Evolutionary conservation across 768 basidiomycete species (phyloP).

Genomic region (Mycena galericulata): DNA sequence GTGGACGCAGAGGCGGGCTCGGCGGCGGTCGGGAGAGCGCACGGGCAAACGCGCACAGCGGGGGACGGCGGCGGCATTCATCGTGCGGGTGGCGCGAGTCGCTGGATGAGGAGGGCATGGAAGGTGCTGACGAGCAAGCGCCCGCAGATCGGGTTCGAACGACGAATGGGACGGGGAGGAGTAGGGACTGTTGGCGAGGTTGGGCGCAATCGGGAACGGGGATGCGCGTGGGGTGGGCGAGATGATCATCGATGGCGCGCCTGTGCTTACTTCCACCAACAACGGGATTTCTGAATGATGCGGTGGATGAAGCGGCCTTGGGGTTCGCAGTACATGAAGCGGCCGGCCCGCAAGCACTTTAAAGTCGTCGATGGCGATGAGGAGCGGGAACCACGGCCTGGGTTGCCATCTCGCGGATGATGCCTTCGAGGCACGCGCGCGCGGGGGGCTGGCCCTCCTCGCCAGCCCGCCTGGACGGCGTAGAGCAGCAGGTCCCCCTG

Average conservation of each 20-base stretch:
- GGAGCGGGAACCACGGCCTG: too few relatives aligned
- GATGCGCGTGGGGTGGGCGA: constrained; percentile 81
- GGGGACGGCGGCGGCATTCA: constrained; percentile 50
- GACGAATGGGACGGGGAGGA: constrained; percentile 75
- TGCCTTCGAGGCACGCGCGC: too few relatives aligned
- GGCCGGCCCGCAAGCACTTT: too few relatives aligned
- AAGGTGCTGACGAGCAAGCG: constrained; percentile 52
- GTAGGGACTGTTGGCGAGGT: constrained; percentile 76
- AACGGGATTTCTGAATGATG: too few relatives aligned
- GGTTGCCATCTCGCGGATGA: too few relatives aligned
- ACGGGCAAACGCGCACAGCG: constrained; percentile 45
- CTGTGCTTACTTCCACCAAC: constrained; percentile 27
- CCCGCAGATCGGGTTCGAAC: constrained; percentile 78
- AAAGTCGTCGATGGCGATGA: too few relatives aligned
- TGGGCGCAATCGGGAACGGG: constrained; percentile 72
- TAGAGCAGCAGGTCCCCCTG: too few relatives aligned
- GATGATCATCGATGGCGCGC: constrained; percentile 60
- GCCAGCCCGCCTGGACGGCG: too few relatives aligned
- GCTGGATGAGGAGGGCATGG: constrained; percentile 47
- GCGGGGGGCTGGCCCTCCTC: too few relatives aligned
- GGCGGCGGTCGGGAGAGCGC: constrained; percentile 21
- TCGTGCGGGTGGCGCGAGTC: constrained; percentile 60
- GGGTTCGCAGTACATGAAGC: too few relatives aligned
- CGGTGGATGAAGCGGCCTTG: too few relatives aligned
- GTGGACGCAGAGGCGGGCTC: constrained; percentile 2